Conservation (phyloP, 2,329 filamentous ascomycete species). For the Pyricularia pennisetigena region DNA sequence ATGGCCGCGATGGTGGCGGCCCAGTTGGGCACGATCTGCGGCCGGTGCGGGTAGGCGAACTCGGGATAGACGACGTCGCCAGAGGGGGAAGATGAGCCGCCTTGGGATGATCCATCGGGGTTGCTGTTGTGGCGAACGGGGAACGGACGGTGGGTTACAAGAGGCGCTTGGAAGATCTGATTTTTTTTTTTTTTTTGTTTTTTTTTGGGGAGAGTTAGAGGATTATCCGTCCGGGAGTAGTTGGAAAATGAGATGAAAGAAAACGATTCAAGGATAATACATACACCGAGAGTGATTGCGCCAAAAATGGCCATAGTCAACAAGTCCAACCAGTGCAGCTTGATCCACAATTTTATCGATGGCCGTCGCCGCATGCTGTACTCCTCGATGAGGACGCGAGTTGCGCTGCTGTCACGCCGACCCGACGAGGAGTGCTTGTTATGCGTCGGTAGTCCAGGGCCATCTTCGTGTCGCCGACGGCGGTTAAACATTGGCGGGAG, state of each 20-base stretch:
- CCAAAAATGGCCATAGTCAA: slow-evolving; percentile 58
- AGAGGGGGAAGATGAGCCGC: slow-evolving; percentile 20
- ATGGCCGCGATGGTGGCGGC: slow-evolving; percentile 56
- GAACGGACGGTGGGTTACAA: slow-evolving; percentile 60
- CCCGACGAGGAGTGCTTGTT: neutral
- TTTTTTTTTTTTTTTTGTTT: neutral
- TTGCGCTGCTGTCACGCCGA: slow-evolving; percentile 1
- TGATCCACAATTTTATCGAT: slow-evolving; percentile 58
- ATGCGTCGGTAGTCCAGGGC: neutral
- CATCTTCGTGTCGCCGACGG: slow-evolving; percentile 1
- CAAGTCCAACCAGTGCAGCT: slow-evolving; percentile 56
- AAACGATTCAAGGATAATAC: slow-evolving; percentile 14
- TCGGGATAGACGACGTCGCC: slow-evolving; percentile 61
- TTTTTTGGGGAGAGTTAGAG: neutral
- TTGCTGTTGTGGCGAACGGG: slow-evolving; percentile 43
- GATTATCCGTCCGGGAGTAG: neutral
- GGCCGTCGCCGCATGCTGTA: slow-evolving; percentile 4
- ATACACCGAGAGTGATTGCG: slow-evolving; percentile 55
- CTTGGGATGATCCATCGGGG: neutral
- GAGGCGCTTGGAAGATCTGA: slow-evolving; percentile 52
- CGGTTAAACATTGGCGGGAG: neutral
- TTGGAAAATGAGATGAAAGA: neutral
- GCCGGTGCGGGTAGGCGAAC: slow-evolving; percentile 61
- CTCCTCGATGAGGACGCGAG: neutral
- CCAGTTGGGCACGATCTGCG: slow-evolving; percentile 64